Evolutionary conservation across 441 rosid species (phyloP), one percentile per base, ranked within the genome.

Genomic region (Cnidoscolus chayamansa): DNA sequence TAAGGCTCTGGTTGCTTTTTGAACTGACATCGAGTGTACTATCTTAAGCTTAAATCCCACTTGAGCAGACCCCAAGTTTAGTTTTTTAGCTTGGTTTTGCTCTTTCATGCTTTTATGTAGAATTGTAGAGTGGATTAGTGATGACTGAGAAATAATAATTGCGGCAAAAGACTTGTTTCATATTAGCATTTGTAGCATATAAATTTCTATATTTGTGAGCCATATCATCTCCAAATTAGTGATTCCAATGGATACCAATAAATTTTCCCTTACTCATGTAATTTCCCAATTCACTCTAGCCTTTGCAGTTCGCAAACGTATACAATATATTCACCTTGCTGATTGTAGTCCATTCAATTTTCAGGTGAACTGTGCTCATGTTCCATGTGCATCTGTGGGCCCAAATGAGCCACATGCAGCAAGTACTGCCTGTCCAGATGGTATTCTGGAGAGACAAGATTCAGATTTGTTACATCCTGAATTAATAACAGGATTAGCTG

Each of bases 321-420:
- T 7, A 12, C 45, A 40, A 7, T 56, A 40, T 68, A 16, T 32
- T 25, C 67, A n/a, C 2, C 64, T 0, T 4, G 37, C 54, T 72
- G 58, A 69, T 60, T 77, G 53, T 53, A 49, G 51, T 74, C 45
- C 70, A 47, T 54, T 12, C 72, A 60, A 48, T 78, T 80, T 74
- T 80, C 86, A 85, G 97, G 80, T 74, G 62, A 89, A 76, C 77
- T 83, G n/a, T 77, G 72, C 78, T 60, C 82, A 76, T 74, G 75
- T 81, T 85, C 84, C 87, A 0, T 63, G 77, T 80, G 97, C 99
- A 56, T 89, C 97, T 35, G 87, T 87, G 77, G 97, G 99, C 78
- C 98, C 99, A 45, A 95, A 91, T 78, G 99, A 93, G 86, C 98
- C 99, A n/a, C 98, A 93, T 85, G 99, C 97, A 17, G 83, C 97